phyloP scores from a whole-genome alignment of 306 rosid genomes.

The Vigna angularis region DNA sequence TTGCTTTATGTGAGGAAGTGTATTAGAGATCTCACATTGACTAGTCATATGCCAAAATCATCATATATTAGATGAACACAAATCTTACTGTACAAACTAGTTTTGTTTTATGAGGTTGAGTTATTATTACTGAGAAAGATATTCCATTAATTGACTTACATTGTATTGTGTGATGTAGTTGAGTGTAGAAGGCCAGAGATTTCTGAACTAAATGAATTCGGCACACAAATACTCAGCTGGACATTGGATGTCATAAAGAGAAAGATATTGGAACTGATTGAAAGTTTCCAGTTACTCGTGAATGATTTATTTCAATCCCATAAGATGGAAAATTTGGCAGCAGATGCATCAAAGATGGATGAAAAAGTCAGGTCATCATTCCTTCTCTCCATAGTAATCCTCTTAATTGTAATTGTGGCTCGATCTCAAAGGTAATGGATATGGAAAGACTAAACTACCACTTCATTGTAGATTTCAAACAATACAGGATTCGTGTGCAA shows the following conservation, averaged over 20 bases:
- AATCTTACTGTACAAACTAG: too few relatives aligned
- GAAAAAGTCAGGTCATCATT: constrained; percentile 66
- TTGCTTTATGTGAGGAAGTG: too few relatives aligned
- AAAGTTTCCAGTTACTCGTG: constrained; percentile 58
- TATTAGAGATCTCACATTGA: too few relatives aligned
- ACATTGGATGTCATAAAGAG: constrained; percentile 53
- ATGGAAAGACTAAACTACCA: background rate
- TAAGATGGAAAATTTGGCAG: constrained; percentile 31
- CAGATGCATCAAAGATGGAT: constrained; percentile 40
- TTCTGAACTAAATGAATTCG: constrained; percentile 47
- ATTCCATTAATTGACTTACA: background rate
- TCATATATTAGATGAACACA: too few relatives aligned
- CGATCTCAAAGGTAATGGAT: constrained; percentile 37
- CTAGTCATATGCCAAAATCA: too few relatives aligned
- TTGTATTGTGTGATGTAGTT: constrained; percentile 38
- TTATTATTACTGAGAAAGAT: too few relatives aligned
- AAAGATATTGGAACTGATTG: constrained; percentile 59
- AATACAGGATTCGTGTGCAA: background rate
- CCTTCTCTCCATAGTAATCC: constrained; percentile 58
- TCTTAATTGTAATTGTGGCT: constrained; percentile 60
- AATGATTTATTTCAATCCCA: constrained; percentile 51
- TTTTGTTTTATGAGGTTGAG: too few relatives aligned
- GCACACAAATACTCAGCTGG: constrained; percentile 49
- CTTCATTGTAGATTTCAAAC: background rate
- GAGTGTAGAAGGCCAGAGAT: constrained; percentile 43